Conservation (phyloP, 2,329 filamentous ascomycete genomes). For the Trichoderma endophyticum region DNA sequence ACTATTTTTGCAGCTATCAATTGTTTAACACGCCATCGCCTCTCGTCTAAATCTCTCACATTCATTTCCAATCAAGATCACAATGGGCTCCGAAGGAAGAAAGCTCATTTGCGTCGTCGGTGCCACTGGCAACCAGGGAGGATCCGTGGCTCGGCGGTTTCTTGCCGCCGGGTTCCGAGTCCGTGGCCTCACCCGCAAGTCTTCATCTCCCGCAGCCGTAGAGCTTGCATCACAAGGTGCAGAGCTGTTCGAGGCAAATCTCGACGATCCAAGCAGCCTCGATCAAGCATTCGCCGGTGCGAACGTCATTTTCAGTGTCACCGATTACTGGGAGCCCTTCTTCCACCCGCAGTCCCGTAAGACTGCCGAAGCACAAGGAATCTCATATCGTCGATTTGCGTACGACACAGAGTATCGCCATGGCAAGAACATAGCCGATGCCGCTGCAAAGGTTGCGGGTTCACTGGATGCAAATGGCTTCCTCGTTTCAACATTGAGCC, state of each 20-base stretch:
- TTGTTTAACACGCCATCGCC: background rate
- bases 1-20: background rate
- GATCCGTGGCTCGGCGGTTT: slow-evolving; percentile 50
- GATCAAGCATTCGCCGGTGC: slow-evolving; percentile 42
- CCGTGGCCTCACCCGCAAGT: slow-evolving; percentile 47
- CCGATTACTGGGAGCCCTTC: slow-evolving; percentile 54
- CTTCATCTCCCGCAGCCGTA: slow-evolving; percentile 39
- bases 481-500: slow-evolving; percentile 50
- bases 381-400: slow-evolving; percentile 42
- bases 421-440: slow-evolving; percentile 54
- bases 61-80: background rate
- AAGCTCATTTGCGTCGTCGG: slow-evolving; percentile 46
- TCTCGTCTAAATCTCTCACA: background rate
- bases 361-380: slow-evolving; percentile 36
- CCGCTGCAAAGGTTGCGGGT: slow-evolving; percentile 41
- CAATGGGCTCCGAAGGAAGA: background rate
- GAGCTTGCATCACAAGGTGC: slow-evolving; percentile 40
- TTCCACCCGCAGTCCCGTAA: slow-evolving; percentile 42
- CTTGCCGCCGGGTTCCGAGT: slow-evolving; percentile 42
- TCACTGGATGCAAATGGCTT: slow-evolving; percentile 47
- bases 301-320: slow-evolving; percentile 52
- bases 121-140: slow-evolving; percentile 50
- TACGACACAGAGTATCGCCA: slow-evolving; percentile 49
- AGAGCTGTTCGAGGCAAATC: slow-evolving; percentile 44
- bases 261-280: slow-evolving; percentile 41